Base-by-base conservation (phyloP, 352 stramenopile genomes). In the Thalassiosira sp. region DNA sequence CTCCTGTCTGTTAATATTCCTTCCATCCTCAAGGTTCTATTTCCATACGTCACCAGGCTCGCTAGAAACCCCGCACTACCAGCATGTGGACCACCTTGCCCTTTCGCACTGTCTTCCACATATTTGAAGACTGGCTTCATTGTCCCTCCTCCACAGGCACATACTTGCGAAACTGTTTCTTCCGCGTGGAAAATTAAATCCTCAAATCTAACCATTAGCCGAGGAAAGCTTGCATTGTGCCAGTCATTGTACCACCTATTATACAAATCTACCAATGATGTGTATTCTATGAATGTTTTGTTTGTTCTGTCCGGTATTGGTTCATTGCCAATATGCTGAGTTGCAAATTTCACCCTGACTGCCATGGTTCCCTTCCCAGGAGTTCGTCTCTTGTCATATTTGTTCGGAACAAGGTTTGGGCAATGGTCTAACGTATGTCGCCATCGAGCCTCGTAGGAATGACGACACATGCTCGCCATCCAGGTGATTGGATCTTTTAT, bases 401-500 rank as follows among this genome's bases (percentile, higher is more conserved):
- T 35, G 45, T 81, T 81, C 10, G 78, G 68, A 10, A 91, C 57
- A 18, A 92, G 63, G 73, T 91, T 90, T 2, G 87, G 87, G 71
- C 87, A 93, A 60, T 87, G 63, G 10, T 77, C n/a, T 20, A 42
- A 5, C 15, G 0, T 25, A 37, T 88, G 75, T 40, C 18, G 24
- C 85, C 85, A 93, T 16, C 64, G 8, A 25, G 82, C 72, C 18
- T 63, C 69, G 52, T 93, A 93, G 0, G 24, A 7, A 67, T 92
- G 82, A 45, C 76, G 73, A 73, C 88, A 94, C 81, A 92, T 90
- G 56, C 64, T 86, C 58, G 81, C 63, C 83, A 93, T 90, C 88
- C 88, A 94, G 16, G 62, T 84, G n/a, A 88, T 82, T 20, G 88
- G 88, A 84, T 94, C 88, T 63, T 91, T 88, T 5, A 94, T 85